Conservation (phyloP, 2,329 filamentous ascomycete genomes). For the Neonectria coccinea region DNA sequence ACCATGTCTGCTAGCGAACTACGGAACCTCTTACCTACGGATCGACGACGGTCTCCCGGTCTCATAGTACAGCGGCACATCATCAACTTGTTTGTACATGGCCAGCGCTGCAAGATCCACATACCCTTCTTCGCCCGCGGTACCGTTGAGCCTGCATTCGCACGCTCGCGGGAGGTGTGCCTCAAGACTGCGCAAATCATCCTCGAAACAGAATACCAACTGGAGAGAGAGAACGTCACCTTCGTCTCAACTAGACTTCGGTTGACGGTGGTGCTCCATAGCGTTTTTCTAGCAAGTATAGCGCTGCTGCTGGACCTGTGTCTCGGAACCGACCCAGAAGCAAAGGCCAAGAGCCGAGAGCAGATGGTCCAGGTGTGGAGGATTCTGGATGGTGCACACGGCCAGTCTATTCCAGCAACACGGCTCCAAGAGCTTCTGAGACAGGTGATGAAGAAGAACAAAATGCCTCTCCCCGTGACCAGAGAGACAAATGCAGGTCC, state of each 20-base stretch:
- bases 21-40: slow-evolving; percentile 37
- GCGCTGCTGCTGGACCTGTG: slow-evolving; percentile 51
- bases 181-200: slow-evolving; percentile 49
- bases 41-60: slow-evolving; percentile 38
- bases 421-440: slow-evolving; percentile 48
- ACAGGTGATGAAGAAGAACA: slow-evolving; percentile 50
- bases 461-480: slow-evolving; percentile 34
- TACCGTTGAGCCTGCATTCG: slow-evolving; percentile 48
- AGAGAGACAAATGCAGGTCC: slow-evolving; percentile 16
- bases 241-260: slow-evolving; percentile 47
- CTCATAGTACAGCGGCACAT: slow-evolving; percentile 50
- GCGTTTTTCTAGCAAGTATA: slow-evolving; percentile 51
- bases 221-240: slow-evolving; percentile 44
- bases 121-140: slow-evolving; percentile 52
- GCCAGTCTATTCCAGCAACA: slow-evolving; percentile 46
- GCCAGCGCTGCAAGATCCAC: slow-evolving; percentile 52
- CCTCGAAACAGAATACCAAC: slow-evolving; percentile 46
- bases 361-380: slow-evolving; percentile 49
- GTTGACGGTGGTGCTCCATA: slow-evolving; percentile 48
- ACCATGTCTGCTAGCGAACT: slow-evolving; percentile 36
- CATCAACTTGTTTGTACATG: slow-evolving; percentile 49
- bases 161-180: slow-evolving; percentile 49
- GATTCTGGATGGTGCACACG: slow-evolving; percentile 48
- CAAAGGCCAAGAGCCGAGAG: slow-evolving; percentile 41
- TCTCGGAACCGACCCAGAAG: slow-evolving; percentile 39